Evolutionary conservation across 345 rosid species (phyloP), one percentile per base, ranked within the genome.

Genomic region (Bruguiera gymnorhiza): DNA sequence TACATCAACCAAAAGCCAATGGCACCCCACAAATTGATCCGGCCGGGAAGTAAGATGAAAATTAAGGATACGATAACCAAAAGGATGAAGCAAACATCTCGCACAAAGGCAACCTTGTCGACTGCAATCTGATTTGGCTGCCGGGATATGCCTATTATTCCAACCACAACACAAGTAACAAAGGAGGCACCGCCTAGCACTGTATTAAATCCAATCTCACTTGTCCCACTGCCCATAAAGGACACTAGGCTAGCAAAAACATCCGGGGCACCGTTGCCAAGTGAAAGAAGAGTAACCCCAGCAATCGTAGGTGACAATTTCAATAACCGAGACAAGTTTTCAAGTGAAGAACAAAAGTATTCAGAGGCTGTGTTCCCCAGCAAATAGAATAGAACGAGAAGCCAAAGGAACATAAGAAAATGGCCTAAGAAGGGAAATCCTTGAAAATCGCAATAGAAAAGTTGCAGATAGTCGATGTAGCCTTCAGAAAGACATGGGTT

Each of bases 211-310:
- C 96, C 96, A 32, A 91, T 60, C 48, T 86, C 89, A 21, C 77
- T 54, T 6, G 88, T 85, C 24, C 75, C 96, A 6, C 70, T 80
- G 37, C 84, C 91, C 71, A 77, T 81, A 81, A 91, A 84, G 13
- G 98, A 89, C 46, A 80, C 97, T 2, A 94, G 51, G 73, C 90
- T 86, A 0, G 98, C 70, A 76, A 93, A 93, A 5, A 91, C 87
- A 84, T 91, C 98, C 0, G 95, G 91, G 2, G 97, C 93, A 8
- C 98, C 98, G 62, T 94, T 91, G 5, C 98, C 97, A 10, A 94
- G 89, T 60, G 98, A 89, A 74, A 94, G 88, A 59, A 94, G 93
- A 32, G 98, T 94, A 31, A 88, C 90, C 27, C 98, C 97, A 26
- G 96, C 91, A 70, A 94, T 84, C 27, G 93, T 84, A 2, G 98